These are phyloP conservation scores for Talaromyces sp. DNA, from an alignment of 2,329 filamentous ascomycete genomes.

Conservation along the genomic window DNA sequence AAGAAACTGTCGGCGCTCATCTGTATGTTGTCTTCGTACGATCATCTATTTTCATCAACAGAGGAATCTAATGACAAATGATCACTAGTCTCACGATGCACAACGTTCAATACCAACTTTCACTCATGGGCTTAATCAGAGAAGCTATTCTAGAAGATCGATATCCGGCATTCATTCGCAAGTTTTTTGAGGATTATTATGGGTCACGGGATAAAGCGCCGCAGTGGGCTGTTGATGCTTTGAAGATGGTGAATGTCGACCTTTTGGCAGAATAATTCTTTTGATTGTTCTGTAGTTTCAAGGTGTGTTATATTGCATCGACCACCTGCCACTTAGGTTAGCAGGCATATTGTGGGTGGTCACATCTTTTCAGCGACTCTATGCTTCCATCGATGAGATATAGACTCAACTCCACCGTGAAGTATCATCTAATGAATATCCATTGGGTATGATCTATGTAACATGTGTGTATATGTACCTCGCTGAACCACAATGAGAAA, in stretches of 20 bases:
- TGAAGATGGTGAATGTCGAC: constrained; percentile 77
- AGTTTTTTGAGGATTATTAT: constrained; percentile 77
- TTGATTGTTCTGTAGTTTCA: background rate
- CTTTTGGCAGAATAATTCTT: constrained; percentile 43
- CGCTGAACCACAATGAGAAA: background rate
- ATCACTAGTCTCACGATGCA: constrained; percentile 75
- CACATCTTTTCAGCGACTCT: no score
- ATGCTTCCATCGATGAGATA: background rate
- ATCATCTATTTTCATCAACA: background rate
- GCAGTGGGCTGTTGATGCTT: constrained; percentile 76
- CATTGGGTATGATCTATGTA: constrained; percentile 3
- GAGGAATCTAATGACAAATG: background rate
- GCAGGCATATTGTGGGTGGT: no score
- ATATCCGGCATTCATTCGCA: constrained; percentile 72
- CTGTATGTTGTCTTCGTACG: constrained; percentile 38
- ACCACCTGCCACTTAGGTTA: background rate
- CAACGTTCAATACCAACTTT: constrained; percentile 89
- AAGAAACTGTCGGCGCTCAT: constrained; percentile 90
- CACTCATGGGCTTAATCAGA: constrained; percentile 72
- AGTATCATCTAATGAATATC: background rate
- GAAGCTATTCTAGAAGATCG: constrained; percentile 75
- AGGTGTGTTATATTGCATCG: background rate
- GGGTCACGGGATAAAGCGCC: constrained; percentile 66
- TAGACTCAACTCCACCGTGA: background rate
- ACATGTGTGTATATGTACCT: constrained; percentile 1